Percentiles rank a stretch among this genome's conserved stretches.
Conservation (phyloP, 345 rosid genomes). For the Brassica carinata region DNA sequence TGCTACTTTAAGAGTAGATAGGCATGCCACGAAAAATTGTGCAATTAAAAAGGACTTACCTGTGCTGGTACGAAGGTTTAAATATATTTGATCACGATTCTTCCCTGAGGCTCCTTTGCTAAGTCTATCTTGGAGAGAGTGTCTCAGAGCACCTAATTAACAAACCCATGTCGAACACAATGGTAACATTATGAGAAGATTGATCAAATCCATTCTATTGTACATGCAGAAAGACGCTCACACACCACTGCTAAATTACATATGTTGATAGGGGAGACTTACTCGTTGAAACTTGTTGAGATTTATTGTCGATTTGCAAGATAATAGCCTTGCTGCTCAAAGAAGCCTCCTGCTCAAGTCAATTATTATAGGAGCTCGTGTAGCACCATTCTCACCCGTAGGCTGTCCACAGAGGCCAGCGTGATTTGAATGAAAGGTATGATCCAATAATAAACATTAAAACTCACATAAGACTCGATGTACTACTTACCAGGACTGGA, state of each 20-base stretch:
- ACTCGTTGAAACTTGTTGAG: background rate
- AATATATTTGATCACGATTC: background rate
- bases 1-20: slow-evolving; percentile 12
- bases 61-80: background rate
- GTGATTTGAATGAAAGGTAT: background rate
- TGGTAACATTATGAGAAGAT: slow-evolving; percentile 28
- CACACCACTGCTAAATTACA: slow-evolving; percentile 8
- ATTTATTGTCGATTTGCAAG: background rate
- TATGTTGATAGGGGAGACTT: background rate
- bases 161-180: slow-evolving; percentile 21
- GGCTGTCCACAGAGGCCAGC: background rate
- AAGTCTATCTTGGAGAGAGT: background rate
- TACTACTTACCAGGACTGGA: background rate
- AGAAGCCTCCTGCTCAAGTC: background rate
- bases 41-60: background rate
- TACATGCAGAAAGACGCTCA: slow-evolving; percentile 13
- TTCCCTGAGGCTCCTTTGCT: background rate
- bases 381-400: background rate
- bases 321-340: background rate
- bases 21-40: background rate
- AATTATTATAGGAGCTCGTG: background rate
- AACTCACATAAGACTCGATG: background rate
- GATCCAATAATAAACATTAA: slow-evolving; percentile 13
- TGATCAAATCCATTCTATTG: background rate
- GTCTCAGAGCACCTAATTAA: background rate